Evolutionary conservation across 139 green algal genomes (phyloP), one percentile per base, ranked within the genome.

Genomic region (Cymbomonas tetramitiformis): DNA sequence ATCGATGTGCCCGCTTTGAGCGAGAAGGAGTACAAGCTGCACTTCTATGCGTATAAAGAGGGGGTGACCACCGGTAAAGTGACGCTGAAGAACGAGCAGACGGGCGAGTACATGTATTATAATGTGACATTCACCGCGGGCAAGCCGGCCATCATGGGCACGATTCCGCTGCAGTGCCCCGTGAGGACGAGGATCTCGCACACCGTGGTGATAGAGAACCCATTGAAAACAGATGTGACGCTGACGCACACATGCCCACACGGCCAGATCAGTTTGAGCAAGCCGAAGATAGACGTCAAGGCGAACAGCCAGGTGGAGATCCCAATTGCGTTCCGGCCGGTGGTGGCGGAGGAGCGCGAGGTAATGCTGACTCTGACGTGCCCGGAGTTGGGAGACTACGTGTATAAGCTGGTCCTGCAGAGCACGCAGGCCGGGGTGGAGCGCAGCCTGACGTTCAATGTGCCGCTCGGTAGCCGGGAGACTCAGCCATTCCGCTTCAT

Each of bases 31-130:
- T 81, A 77, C 66, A 80, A 80, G 60, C 70, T 88, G 10, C 40
- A 26, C 0, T 75, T 85, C 23, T 71, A 67, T 54, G 56, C 46
- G 44, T 80, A 78, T 63, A 83, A 70, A 24, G 70, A 73, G 43
- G 61, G 71, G 33, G 28, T 52, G 0, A 69, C 55, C 4, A 48
- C n/a, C 8, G 65, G 46, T 30, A 68, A 19, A 15, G 80, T 87
- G 6, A 85, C 72, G 0, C 89, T 92, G 75, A 79, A 58, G 48
- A 89, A 86, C 40, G 71, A 87, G 60, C 32, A 50, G 18, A 82
- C 71, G 6, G 70, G 71, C 0, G 83, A 92, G 71, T 89, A 80
- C 59, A 47, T 69, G 1, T 82, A 73, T 58, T 87, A 86, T 51
- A 67, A 84, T 9, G 40, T 89, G n/a, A 70, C 71, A 34, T 66